Evolutionary conservation across 73 alveolate genomes (phyloP), one percentile per base, ranked within the genome.

Genomic region (Paramecium pentaurelia): DNA sequence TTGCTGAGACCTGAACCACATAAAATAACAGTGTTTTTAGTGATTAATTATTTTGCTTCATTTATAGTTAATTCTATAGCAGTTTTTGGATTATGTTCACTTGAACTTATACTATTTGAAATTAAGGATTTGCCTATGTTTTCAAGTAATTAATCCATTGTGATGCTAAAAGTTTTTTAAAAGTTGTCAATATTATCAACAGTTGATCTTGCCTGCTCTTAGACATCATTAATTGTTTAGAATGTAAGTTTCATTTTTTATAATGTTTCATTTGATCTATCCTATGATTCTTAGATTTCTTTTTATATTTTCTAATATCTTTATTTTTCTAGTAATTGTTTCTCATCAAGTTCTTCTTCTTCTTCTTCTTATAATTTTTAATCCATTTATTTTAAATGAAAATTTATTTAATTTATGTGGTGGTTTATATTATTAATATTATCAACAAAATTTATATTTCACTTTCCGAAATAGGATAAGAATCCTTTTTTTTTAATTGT

Each of bases 1-100:
- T 95, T 95, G 44, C 97, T 94, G 8, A 95, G 68, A 14, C 98
- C 98, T 11, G 98, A 96, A 4, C 98, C 98, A 28, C 96, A 94
- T 40, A 95, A 36, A 10, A 95, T 91, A n/a, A 92, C 44, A 32
- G 94, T 71, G 22, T 92, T 92, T 54, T 44, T 64, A 3, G 47
- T 42, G 3, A 80, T 44, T 44, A 45, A 27, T 25, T 27, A 8
- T 80, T 80, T 80, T 4, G 91, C 91, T 25, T 80, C 42, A 10
- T 80, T 16, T 9, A 47, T 36, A 9, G 36, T 27, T 2, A 80
- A 22, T 45, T 40, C 42, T 49, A 20, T 0, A 40, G 91, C 71
- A 8, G 91, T 80, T 80, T 44, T 80, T 12, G 88, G 88, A n/a
- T 75, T 42, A 16, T 75, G 38, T 54, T 75, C 88, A 30, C 59